phyloP scores from a whole-genome alignment of 192 early-diverging fungal species.

The Backusella psychrophila region DNA sequence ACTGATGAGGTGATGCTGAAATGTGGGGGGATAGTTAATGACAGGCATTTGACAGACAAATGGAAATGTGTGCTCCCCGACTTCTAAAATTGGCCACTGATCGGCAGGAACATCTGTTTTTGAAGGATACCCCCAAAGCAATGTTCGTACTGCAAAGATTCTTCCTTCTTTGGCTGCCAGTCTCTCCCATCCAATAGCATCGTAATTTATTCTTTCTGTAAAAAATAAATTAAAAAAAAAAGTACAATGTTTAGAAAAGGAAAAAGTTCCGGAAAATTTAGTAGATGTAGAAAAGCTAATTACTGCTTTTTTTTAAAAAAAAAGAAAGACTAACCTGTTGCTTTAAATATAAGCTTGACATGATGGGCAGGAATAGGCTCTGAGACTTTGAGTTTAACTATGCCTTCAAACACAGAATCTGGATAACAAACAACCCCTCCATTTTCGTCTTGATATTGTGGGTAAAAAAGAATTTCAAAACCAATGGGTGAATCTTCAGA shows the following conservation, averaged over 20 bases:
- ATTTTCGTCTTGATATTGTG: not conserved
- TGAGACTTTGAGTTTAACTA: slow-evolving; percentile 13
- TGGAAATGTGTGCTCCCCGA: not conserved
- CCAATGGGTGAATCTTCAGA: not conserved
- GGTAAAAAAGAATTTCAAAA: not conserved
- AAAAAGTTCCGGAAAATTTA: not conserved
- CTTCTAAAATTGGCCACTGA: not conserved
- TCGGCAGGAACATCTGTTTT: not conserved
- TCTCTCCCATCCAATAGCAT: slow-evolving; percentile 11
- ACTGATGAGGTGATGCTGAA: slow-evolving; percentile 1
- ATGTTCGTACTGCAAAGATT: not conserved
- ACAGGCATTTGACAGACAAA: slow-evolving; percentile 9
- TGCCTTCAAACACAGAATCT: slow-evolving; percentile 17
- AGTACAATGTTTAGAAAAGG: not conserved
- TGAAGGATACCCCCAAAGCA: not conserved
- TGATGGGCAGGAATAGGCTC: slow-evolving; percentile 15
- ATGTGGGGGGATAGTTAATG: slow-evolving; percentile 2
- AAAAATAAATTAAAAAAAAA: too few relatives aligned
- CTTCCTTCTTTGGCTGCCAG: not conserved
- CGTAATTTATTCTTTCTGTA: slow-evolving; percentile 15
- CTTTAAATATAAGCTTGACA: slow-evolving; percentile 23
- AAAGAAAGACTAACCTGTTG: slow-evolving; percentile 14
- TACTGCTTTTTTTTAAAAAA: not conserved
- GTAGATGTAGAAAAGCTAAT: not conserved
- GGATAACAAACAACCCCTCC: slow-evolving; percentile 12